These are phyloP conservation scores for Fusarium begoniae DNA, from an alignment of 2,329 filamentous ascomycete species.

Conservation along the genomic window DNA sequence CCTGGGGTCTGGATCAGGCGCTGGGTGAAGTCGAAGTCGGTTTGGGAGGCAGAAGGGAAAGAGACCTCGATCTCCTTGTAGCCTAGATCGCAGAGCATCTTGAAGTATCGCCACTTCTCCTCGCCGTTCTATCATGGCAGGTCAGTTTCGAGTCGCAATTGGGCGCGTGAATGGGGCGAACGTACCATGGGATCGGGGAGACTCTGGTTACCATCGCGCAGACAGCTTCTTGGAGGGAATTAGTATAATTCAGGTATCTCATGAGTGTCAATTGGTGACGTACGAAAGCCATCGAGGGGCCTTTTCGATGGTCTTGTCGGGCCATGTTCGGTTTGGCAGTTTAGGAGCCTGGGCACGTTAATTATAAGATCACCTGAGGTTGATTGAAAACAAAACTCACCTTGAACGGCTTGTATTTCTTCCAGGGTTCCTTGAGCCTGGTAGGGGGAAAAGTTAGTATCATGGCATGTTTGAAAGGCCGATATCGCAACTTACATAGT, in stretches of 20 bases:
- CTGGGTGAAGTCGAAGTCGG: slow-evolving; percentile 94
- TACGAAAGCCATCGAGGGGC: slow-evolving; percentile 81
- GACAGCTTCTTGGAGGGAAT: slow-evolving; percentile 23
- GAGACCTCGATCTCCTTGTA: slow-evolving; percentile 99
- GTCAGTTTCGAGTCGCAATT: background rate
- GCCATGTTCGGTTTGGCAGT: slow-evolving; percentile 82
- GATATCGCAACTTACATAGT: slow-evolving; percentile 23
- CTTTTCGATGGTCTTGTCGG: slow-evolving; percentile 81
- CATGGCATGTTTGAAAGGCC: background rate
- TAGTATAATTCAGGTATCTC: background rate
- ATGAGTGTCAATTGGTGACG: background rate
- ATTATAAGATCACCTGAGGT: slow-evolving; percentile 42
- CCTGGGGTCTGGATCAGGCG: slow-evolving; percentile 72
- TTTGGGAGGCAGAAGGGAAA: slow-evolving; percentile 93
- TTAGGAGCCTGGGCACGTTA: slow-evolving; percentile 47
- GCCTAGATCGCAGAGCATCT: slow-evolving; percentile 89
- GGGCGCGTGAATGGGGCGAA: background rate
- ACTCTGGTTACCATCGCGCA: slow-evolving; percentile 91
- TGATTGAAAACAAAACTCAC: slow-evolving; percentile 12
- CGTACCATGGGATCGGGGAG: slow-evolving; percentile 90
- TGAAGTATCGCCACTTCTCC: slow-evolving; percentile 95
- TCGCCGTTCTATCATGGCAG: slow-evolving; percentile 75
- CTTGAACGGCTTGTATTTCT: slow-evolving; percentile 76
- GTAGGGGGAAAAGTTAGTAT: background rate
- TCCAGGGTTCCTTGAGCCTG: slow-evolving; percentile 79